Base-by-base conservation (phyloP, 306 rosid genomes). In the Quercus bicolor region DNA sequence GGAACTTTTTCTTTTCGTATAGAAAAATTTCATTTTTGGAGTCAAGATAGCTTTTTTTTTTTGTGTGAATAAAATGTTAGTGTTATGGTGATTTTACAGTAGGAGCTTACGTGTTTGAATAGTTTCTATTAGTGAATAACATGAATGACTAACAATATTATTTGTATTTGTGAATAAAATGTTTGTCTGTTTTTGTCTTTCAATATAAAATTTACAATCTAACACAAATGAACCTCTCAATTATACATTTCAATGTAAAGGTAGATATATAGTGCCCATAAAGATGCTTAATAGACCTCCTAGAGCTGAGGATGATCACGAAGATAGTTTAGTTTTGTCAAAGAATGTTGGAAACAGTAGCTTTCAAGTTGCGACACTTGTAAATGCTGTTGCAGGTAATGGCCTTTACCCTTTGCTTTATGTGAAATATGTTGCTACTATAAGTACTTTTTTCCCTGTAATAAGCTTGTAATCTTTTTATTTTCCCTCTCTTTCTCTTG, bases 351-450 rank as follows among this genome's bases (percentile, higher is more conserved):
- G 83, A 80, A 79, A 80, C 65, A 73, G 74, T 62, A 62, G 66
- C 72, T 83, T 84, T 72, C 87, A 54, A 24, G 68, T 73, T 12
- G 71, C 23, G 77, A 70, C 86, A 37, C 52, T 86, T 69, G 76
- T 89, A 56, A 89, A 82, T 78, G 76, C 88, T 78, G 55, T 89
- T 77, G 78, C 98, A 80, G 98, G 97, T 90, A 87, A 34, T 48
- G 54, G 45, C 75, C 40, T 76, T 68, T 43, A 53, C 60, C 55
- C 28, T 72, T 68, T 68, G 57, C 68, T 77, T 56, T 59, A 24
- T 56, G 60, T 5, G 40, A 56, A 26, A 45, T 69, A 3, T 45
- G 20, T 72, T 48, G 29, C 51, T 9, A 26, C 21, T 61, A 21
- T 48, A 1, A n/a, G 34, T 5, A 26, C 77, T 73, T 51, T 24